Conservation (phyloP, 2,329 filamentous ascomycete genomes). For the Ophiostoma pallidulum region DNA sequence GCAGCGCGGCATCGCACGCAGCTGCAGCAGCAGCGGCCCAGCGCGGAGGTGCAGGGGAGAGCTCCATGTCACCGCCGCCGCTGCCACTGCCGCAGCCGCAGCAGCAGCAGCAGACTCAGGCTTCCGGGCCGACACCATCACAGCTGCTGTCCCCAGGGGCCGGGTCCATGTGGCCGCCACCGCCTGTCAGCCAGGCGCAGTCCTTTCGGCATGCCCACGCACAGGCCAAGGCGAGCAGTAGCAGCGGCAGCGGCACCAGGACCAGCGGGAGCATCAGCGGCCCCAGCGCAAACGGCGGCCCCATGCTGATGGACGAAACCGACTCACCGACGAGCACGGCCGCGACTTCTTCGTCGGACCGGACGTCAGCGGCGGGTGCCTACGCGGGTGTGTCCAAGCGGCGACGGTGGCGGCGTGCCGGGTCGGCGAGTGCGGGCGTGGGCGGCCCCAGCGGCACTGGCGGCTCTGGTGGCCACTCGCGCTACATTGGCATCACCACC, state of each 20-base stretch:
- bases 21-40: no score
- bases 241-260: background rate
- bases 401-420: constrained; percentile 1
- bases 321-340: constrained; percentile 3
- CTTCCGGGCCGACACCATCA: background rate
- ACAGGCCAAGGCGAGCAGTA: background rate
- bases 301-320: constrained; percentile 1
- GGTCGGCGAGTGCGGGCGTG: constrained; percentile 1
- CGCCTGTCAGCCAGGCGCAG: background rate
- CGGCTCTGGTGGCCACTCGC: constrained; percentile 6
- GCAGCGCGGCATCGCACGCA: background rate
- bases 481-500: constrained; percentile 12
- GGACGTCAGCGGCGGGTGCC: background rate
- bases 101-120: background rate
- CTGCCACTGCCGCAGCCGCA: background rate
- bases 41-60: no score
- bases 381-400: background rate
- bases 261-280: background rate
- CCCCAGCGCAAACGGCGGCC: background rate
- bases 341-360: background rate
- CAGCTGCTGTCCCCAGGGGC: no score
- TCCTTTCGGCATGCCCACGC: no score
- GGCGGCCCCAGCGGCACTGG: no score
- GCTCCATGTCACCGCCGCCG: no score
- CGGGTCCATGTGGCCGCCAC: background rate